Percentiles rank a stretch among this genome's conserved stretches.
phyloP scores from a whole-genome alignment of 2,329 filamentous ascomycete species.

The Falciphora oryzae region DNA sequence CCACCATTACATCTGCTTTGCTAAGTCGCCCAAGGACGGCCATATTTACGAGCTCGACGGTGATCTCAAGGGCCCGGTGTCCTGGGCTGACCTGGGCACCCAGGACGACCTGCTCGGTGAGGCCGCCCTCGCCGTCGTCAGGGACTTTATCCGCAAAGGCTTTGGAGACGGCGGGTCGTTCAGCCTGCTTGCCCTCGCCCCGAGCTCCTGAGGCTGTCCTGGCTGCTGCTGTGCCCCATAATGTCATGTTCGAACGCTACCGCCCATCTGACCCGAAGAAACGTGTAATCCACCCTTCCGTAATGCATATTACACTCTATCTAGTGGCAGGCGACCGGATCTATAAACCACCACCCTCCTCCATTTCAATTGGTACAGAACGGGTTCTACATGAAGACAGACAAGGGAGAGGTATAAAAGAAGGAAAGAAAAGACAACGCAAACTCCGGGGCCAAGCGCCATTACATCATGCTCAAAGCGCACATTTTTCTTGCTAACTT shows the following conservation, averaged over 20 bases:
- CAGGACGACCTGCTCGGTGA: conserved; percentile 35
- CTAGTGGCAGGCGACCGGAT: neutral
- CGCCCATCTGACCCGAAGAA: neutral
- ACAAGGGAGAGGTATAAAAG: neutral
- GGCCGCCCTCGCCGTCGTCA: neutral
- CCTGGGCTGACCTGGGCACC: conserved; percentile 25
- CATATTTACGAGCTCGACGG: conserved; percentile 65
- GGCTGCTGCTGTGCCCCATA: too few species aligned
- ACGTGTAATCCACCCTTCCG: neutral
- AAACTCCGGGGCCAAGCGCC: neutral
- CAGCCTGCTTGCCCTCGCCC: conserved; percentile 5
- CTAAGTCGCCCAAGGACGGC: conserved; percentile 47
- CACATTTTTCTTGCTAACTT: too few species aligned
- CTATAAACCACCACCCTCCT: neutral
- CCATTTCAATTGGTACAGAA: neutral
- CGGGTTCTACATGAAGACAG: neutral
- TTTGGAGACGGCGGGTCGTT: neutral
- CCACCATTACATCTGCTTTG: conserved; percentile 68
- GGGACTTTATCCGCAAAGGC: neutral
- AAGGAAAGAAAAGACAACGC: neutral
- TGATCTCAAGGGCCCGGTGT: conserved; percentile 57
- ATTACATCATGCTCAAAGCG: neutral
- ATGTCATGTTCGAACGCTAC: neutral
- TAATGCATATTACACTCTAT: neutral
- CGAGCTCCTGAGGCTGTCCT: neutral